Conservation (phyloP, 139 green algal species). For the Asterochloris sp. region DNA sequence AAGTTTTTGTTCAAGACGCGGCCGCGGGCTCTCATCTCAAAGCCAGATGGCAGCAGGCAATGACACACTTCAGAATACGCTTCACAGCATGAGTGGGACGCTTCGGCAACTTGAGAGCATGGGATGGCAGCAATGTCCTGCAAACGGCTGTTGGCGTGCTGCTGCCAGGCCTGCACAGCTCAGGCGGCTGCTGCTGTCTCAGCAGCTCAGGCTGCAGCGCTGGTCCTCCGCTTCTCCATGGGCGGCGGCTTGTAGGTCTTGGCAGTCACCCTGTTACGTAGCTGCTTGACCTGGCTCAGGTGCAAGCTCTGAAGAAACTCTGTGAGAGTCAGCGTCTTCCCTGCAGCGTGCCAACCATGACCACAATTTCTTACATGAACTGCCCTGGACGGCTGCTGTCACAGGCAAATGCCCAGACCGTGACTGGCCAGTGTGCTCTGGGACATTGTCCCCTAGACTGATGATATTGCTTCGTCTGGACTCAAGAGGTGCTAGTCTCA, state of each 20-base stretch:
- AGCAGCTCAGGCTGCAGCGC: slow-evolving; percentile 1
- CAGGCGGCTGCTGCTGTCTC: background rate
- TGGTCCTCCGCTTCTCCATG: slow-evolving; percentile 1
- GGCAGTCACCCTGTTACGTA: slow-evolving; percentile 40
- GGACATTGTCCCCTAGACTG: too few species aligned
- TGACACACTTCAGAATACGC: background rate
- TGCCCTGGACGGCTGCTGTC: too few species aligned
- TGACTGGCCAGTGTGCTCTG: too few species aligned
- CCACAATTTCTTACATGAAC: too few species aligned
- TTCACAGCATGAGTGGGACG: background rate
- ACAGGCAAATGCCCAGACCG: too few species aligned
- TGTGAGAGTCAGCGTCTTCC: slow-evolving; percentile 70
- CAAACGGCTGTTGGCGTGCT: background rate
- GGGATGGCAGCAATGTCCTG: too few species aligned
- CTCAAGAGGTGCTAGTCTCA: too few species aligned
- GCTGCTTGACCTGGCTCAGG: slow-evolving; percentile 48
- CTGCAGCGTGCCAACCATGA: background rate
- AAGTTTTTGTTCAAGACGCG: slow-evolving; percentile 84
- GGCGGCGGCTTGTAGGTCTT: slow-evolving; percentile 70
- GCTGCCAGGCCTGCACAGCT: background rate
- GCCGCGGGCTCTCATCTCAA: slow-evolving; percentile 72
- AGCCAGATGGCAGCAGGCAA: slow-evolving; percentile 28
- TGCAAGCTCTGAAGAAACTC: slow-evolving; percentile 87
- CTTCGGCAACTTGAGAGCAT: background rate
- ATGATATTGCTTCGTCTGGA: too few species aligned